Base-by-base conservation (phyloP, 2,329 filamentous ascomycete genomes). In the Talaromyces sp. region DNA sequence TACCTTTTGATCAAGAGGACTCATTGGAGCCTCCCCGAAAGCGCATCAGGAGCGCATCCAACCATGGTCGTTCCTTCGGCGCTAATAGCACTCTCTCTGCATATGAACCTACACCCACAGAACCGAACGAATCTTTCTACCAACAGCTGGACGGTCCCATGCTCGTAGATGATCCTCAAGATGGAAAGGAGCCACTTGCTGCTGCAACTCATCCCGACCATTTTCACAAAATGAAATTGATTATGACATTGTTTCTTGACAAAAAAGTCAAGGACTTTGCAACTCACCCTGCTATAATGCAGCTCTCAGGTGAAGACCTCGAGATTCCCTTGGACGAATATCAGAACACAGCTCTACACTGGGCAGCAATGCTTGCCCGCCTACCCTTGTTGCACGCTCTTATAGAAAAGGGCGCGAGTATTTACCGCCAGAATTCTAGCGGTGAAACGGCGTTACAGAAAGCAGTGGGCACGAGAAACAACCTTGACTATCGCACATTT, bases 361-460 rank as follows among this genome's bases (percentile, higher is more conserved):
- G 95, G 95, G 95, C 95, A 2, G 92, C 95, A 5, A 97, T 95
- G 4, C 81, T 99, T 53, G 92, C 92, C 2, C 89, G 93, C 17
- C 88, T 96, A 72, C 85, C 90, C 1, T 81, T 99, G 6, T 81
- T 98, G 60, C 87, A 90, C 58, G 84, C 93, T 0, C 82, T 99
- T 11, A 90, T 98, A 59, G 82, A 86, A 5, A 89, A 89, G 53
- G 95, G 95, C 1, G 93, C 93, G 1, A 96, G 88, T 66, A 91
- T 96, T 53, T 90, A 88, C 71, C 86, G 95, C 31, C 89, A 96
- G 1, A 99, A 98, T 69, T 87, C 88, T 26, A 89, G 89, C 1
- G 95, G 95, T 14, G 93, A 98, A 74, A 97, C 93, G 0, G 91
- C 95, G 0, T 78, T 99, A 50, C 96, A 98, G 83, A 89, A 93